phyloP scores from a whole-genome alignment of 805 yeast genomes.

The Candida rishiriensis region DNA sequence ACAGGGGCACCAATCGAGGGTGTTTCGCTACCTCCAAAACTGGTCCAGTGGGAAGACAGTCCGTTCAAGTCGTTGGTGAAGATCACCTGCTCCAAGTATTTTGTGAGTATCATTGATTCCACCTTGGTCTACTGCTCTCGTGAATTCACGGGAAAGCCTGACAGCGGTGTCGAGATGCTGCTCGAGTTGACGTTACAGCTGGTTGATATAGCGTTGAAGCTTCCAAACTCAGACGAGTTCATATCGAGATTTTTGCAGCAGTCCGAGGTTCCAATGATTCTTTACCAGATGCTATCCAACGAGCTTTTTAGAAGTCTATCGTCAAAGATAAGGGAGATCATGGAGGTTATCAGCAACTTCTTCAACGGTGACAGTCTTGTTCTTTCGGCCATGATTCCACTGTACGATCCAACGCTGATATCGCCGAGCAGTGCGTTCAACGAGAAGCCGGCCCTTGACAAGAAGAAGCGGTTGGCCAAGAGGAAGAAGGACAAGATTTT shows the following conservation, averaged over 20 bases:
- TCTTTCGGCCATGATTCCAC: conserved; percentile 33
- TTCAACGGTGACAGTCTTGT: conserved; percentile 21
- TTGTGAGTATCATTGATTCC: conserved; percentile 48
- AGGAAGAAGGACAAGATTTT: conserved; percentile 65
- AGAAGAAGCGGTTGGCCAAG: conserved; percentile 64
- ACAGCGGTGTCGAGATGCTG: conserved; percentile 45
- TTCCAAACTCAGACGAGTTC: conserved; percentile 28
- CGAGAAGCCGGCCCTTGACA: conserved; percentile 41
- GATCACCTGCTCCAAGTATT: conserved; percentile 49
- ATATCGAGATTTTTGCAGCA: conserved; percentile 6
- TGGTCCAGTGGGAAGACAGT: conserved; percentile 33
- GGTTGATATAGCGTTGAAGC: conserved; percentile 55
- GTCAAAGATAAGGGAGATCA: conserved; percentile 55
- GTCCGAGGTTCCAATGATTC: conserved; percentile 19
- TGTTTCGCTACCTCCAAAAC: conserved; percentile 54
- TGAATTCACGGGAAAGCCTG: conserved; percentile 4
- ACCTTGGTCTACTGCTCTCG: conserved; percentile 37
- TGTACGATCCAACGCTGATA: conserved; percentile 23
- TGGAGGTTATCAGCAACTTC: conserved; percentile 22
- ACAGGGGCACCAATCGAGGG: conserved; percentile 37
- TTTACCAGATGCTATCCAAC: conserved; percentile 38
- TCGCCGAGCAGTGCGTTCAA: conserved; percentile 5
- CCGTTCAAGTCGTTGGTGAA: conserved; percentile 43
- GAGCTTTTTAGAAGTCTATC: conserved; percentile 42
- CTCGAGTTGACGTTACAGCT: conserved; percentile 60